A percentile compares a stretch with the other conserved stretches of the same genome.
These are phyloP conservation scores for Dalechampia spathulata DNA, from an alignment of 441 rosid species.

Conservation along the genomic window DNA sequence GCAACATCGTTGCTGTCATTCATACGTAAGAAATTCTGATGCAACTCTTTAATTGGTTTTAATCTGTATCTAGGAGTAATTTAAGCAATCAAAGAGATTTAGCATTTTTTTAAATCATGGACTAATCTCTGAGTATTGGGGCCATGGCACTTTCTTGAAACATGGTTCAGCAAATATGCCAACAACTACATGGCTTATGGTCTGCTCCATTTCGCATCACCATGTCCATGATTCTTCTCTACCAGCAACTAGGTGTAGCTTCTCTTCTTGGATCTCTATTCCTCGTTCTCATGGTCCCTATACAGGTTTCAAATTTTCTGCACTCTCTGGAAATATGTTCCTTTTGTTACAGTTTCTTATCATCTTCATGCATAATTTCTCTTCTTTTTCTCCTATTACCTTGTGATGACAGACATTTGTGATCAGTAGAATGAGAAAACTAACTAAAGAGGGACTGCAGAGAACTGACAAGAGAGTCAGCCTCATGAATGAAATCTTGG, in stretches of 20 bases:
- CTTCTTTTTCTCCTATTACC: constrained; percentile 4
- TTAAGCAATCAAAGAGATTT: not conserved
- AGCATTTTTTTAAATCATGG: not conserved
- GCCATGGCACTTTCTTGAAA: not conserved
- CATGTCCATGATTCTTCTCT: constrained; percentile 75
- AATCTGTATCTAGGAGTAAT: not conserved
- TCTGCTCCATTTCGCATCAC: constrained; percentile 91
- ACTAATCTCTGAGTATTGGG: not conserved
- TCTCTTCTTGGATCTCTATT: constrained; percentile 65
- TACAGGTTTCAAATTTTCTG: constrained; percentile 44
- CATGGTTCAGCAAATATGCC: constrained; percentile 61
- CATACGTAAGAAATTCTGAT: too few species aligned
- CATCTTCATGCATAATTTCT: constrained; percentile 3
- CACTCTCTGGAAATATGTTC: not conserved
- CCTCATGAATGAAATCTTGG: constrained; percentile 83
- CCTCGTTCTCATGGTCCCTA: constrained; percentile 67
- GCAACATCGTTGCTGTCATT: too few species aligned
- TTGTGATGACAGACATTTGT: constrained; percentile 53
- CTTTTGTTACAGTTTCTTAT: not conserved
- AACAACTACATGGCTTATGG: constrained; percentile 77
- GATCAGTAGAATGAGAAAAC: constrained; percentile 78
- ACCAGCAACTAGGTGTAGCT: constrained; percentile 86
- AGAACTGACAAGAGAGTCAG: constrained; percentile 95
- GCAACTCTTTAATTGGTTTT: too few species aligned
- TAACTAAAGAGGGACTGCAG: constrained; percentile 85